Base-by-base conservation (phyloP, 163 green algal species). In the Scenedesmus sp. region DNA sequence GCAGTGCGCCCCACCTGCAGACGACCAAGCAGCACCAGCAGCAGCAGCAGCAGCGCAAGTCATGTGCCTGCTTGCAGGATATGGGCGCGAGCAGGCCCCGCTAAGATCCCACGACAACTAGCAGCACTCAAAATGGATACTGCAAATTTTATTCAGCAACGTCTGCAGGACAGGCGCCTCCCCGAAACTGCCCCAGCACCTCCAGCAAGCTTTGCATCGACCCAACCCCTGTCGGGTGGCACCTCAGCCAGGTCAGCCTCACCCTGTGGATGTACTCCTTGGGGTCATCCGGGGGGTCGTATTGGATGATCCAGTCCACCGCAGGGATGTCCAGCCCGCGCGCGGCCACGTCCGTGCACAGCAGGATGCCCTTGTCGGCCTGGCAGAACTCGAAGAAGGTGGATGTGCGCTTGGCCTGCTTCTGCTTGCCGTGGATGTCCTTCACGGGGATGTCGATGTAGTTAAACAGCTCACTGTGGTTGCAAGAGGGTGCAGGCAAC, bases 231-330 rank as follows among this genome's bases (percentile, higher is more conserved):
- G 22, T 26, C 9, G 22, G 51, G n/a, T n/a, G n/a, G n/a, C n/a
- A n/a, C n/a, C n/a, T 22, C 9, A 61, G 51, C 98, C 20, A 98
- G 93, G 6, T 96, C 98, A 3, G 98, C 99, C 97, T 97, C 68
- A 99, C 97, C 4, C 98, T 93, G 94, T 99, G 98, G 92, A 99
- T 99, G 96, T 99, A 99, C 94, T 99, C 98, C 79, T 96, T 96
- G 0, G 98, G 98, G 91, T 99, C 98, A 89, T 99, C 97, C 6
- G 98, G 98, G 1, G 98, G 98, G 93, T 99, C 98, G 80, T 97
- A 99, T 96, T 99, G 97, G 46, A 99, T 98, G 94, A 99, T 99
- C 98, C 98, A 99, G 93, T 99, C 97, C 42, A 99, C 97, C 16
- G 96, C 97, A 76, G 97, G 97, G 86, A 99, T 99, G 94, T 99